Conservation (phyloP, 2,329 filamentous ascomycete species). For the Alternaria panax region DNA sequence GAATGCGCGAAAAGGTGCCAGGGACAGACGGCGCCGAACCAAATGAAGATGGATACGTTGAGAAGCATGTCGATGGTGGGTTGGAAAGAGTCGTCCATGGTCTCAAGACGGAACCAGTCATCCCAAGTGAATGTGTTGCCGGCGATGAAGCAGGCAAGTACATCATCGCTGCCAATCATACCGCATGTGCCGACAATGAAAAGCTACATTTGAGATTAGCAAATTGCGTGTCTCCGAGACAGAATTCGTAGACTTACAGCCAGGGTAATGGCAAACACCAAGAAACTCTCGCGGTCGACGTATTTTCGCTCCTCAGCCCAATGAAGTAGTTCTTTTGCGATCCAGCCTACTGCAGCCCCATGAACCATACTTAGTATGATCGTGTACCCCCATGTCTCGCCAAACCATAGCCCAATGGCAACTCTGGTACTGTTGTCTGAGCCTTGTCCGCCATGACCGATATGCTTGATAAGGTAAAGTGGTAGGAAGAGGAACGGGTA, state of each 20-base stretch:
- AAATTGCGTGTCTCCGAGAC: background rate
- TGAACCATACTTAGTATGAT: constrained; percentile 81
- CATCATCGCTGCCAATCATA: constrained; percentile 86
- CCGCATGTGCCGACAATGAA: constrained; percentile 89
- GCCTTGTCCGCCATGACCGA: constrained; percentile 63
- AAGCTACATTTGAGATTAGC: constrained; percentile 54
- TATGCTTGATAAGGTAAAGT: constrained; percentile 82
- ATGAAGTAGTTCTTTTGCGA: constrained; percentile 82
- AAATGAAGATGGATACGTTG: constrained; percentile 87
- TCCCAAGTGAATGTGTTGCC: constrained; percentile 93
- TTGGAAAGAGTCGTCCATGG: constrained; percentile 88
- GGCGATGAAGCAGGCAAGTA: constrained; percentile 90
- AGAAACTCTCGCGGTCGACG: constrained; percentile 85
- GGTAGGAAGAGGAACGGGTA: constrained; percentile 90
- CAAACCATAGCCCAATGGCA: constrained; percentile 83
- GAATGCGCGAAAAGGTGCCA: constrained; percentile 76
- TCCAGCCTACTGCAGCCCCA: constrained; percentile 77
- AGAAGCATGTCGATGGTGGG: constrained; percentile 94
- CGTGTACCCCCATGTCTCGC: constrained; percentile 83
- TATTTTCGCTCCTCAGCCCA: constrained; percentile 83
- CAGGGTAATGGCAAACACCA: constrained; percentile 84
- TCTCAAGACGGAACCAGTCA: constrained; percentile 92
- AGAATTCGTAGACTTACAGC: constrained; percentile 61
- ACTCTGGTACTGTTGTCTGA: constrained; percentile 61
- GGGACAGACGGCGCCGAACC: constrained; percentile 75